Conservation (phyloP, 2,329 filamentous ascomycete species). For the Botryotinia calthae region DNA sequence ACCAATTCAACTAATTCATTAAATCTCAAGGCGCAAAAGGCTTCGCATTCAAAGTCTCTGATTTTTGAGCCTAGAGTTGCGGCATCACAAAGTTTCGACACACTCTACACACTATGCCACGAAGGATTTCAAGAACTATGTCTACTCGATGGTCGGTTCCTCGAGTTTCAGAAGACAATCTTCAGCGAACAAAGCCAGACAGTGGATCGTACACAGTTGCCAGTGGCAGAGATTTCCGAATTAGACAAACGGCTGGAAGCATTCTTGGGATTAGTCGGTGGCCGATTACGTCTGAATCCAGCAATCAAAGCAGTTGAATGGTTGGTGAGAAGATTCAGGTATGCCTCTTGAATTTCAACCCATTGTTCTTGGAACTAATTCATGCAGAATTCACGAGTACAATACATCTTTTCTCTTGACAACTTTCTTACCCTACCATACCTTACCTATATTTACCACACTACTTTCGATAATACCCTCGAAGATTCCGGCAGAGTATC, state of each 20-base stretch:
- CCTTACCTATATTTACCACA: conserved; percentile 78
- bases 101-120: conserved; percentile 79
- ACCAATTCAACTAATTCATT: conserved; percentile 86
- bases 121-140: conserved; percentile 93
- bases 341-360: conserved; percentile 34
- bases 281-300: conserved; percentile 76
- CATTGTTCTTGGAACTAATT: conserved; percentile 3
- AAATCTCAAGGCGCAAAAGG: conserved; percentile 89
- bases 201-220: conserved; percentile 85
- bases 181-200: conserved; percentile 93
- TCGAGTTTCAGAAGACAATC: conserved; percentile 69
- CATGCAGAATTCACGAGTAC: conserved; percentile 77
- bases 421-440: conserved; percentile 91
- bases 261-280: conserved; percentile 78
- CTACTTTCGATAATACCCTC: conserved; percentile 81
- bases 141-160: conserved; percentile 76
- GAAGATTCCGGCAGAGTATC: conserved; percentile 71
- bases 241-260: conserved; percentile 74
- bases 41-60: conserved; percentile 88
- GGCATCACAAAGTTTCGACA: conserved; percentile 84
- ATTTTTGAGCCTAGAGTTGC: conserved; percentile 88
- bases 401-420: conserved; percentile 77
- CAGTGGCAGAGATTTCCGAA: conserved; percentile 74
- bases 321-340: conserved; percentile 89
- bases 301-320: conserved; percentile 92